phyloP scores from a whole-genome alignment of 2,329 filamentous ascomycete genomes.

The Colletotrichum tofieldiae region DNA sequence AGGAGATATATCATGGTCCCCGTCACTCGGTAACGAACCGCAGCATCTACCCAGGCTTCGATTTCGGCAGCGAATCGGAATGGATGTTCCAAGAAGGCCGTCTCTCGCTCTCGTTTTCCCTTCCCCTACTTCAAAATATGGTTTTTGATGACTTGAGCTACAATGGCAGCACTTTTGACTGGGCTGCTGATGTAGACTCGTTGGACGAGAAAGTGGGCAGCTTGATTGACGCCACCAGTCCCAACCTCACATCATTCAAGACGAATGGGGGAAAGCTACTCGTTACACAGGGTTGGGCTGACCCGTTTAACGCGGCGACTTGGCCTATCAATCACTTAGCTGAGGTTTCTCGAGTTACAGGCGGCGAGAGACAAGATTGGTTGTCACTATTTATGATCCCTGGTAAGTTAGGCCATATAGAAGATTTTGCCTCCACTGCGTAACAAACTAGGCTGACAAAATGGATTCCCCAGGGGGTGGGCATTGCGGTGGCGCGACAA shows the following conservation, averaged over 20 bases:
- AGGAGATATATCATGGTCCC: constrained; percentile 15
- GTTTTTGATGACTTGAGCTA: constrained; percentile 28
- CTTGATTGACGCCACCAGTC: constrained; percentile 21
- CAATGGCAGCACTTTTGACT: constrained; percentile 29
- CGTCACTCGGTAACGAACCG: neutral
- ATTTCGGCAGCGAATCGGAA: constrained; percentile 28
- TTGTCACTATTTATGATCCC: constrained; percentile 26
- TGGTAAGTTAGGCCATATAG: neutral
- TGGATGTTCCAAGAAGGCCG: constrained; percentile 25
- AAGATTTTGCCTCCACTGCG: no score
- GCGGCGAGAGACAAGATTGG: constrained; percentile 11
- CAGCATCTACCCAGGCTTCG: constrained; percentile 30
- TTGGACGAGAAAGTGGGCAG: constrained; percentile 25
- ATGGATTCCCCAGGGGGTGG: neutral
- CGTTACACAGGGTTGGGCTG: constrained; percentile 22
- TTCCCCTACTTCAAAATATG: constrained; percentile 35
- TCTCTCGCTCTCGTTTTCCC: constrained; percentile 28
- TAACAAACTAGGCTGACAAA: neutral
- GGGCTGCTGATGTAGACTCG: constrained; percentile 15
- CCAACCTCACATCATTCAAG: constrained; percentile 31
- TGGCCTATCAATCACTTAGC: constrained; percentile 37
- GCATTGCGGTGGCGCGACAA: constrained; percentile 25
- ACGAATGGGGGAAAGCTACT: constrained; percentile 10
- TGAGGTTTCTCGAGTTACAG: constrained; percentile 51
- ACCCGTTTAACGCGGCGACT: constrained; percentile 30